phyloP scores from a whole-genome alignment of 1,284 basidiomycete genomes.

The Coniophora puteana region DNA sequence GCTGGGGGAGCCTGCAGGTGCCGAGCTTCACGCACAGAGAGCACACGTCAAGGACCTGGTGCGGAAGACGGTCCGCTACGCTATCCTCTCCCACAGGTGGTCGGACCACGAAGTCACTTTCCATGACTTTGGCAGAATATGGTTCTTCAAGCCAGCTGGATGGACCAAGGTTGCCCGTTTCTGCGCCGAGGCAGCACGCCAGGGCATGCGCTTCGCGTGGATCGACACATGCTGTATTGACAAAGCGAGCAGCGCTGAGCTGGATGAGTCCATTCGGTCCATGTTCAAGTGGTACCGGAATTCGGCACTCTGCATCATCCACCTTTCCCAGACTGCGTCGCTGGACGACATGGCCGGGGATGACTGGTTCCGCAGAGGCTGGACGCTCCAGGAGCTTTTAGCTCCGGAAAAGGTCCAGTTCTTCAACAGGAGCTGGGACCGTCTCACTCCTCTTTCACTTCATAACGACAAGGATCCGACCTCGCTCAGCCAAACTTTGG shows the following conservation, averaged over 20 bases:
- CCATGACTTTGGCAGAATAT: too few species aligned
- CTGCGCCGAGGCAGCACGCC: constrained; percentile 13
- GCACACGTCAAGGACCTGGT: too few species aligned
- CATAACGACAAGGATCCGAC: constrained; percentile 3
- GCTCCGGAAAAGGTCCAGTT: constrained; percentile 2
- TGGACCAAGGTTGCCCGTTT: constrained; percentile 21
- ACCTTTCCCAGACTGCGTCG: constrained; percentile 1
- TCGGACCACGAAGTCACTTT: background rate
- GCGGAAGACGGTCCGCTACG: constrained; percentile 1
- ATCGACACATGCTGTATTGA: constrained; percentile 9
- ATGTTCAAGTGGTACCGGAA: constrained; percentile 8
- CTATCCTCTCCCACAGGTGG: constrained; percentile 4
- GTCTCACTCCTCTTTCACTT: background rate
- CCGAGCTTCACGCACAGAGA: too few species aligned
- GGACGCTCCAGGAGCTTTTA: constrained; percentile 10
- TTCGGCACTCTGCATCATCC: constrained; percentile 6
- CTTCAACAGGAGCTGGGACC: constrained; percentile 5
- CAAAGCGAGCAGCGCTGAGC: constrained; percentile 8
- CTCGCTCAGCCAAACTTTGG: background rate
- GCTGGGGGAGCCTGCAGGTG: background rate
- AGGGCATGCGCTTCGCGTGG: constrained; percentile 13
- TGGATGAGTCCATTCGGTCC: constrained; percentile 6
- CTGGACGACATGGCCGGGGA: constrained; percentile 4
- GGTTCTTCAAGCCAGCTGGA: too few species aligned
- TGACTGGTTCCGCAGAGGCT: constrained; percentile 6